Conservation (phyloP, 768 basidiomycete species). For the Mycena epipterygia region DNA sequence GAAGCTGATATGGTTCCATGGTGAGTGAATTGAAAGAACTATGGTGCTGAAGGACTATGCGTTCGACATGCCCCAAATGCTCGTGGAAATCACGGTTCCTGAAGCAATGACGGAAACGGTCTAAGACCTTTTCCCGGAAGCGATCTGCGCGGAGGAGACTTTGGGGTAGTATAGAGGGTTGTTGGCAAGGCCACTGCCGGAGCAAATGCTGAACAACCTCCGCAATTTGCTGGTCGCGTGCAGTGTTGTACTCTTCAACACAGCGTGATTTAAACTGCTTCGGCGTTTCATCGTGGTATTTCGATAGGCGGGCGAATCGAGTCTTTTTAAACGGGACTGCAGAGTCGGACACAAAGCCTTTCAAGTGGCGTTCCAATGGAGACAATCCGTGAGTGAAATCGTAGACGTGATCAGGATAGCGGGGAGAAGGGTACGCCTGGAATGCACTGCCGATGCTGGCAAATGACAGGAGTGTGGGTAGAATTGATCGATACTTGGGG, state of each 20-base stretch:
- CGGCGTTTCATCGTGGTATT: neutral
- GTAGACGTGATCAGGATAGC: slow-evolving; percentile 11
- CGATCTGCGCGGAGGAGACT: slow-evolving; percentile 4
- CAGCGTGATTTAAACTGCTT: neutral
- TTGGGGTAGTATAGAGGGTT: neutral
- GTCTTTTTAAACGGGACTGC: neutral
- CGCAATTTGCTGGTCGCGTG: slow-evolving; percentile 3
- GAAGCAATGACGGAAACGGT: slow-evolving; percentile 13
- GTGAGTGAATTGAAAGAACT: neutral
- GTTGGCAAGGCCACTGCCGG: slow-evolving; percentile 14
- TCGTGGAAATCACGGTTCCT: slow-evolving; percentile 13
- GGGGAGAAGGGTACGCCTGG: slow-evolving; percentile 3
- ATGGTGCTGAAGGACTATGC: neutral
- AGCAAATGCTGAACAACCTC: slow-evolving; percentile 5
- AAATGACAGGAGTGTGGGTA: slow-evolving; percentile 12
- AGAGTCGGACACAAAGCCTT: neutral
- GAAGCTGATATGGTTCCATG: slow-evolving; percentile 9
- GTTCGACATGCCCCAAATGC: slow-evolving; percentile 9
- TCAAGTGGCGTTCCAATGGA: neutral
- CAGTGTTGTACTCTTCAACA: neutral
- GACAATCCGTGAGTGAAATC: slow-evolving; percentile 1
- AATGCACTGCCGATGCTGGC: slow-evolving; percentile 15
- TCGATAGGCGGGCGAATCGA: neutral
- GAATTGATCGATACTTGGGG: slow-evolving; percentile 7
- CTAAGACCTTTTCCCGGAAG: slow-evolving; percentile 4